These are phyloP conservation scores for Albatrellus sp. DNA, from an alignment of 1,284 basidiomycete species.

Conservation along the genomic window DNA sequence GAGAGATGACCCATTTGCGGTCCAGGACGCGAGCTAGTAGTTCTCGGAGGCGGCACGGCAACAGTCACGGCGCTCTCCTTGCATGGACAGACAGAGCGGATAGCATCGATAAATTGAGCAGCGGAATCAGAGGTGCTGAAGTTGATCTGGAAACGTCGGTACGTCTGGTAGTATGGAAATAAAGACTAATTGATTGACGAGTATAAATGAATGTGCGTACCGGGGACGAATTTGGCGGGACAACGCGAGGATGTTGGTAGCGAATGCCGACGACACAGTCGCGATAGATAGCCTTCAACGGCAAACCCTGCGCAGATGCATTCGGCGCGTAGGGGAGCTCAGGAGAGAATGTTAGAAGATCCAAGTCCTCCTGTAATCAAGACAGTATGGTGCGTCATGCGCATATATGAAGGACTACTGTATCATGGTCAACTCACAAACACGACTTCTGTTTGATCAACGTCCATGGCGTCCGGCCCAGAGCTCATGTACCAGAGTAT, in stretches of 20 bases:
- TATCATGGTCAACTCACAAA: slow-evolving; percentile 36
- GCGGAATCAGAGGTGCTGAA: slow-evolving; percentile 39
- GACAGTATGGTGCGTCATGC: not conserved
- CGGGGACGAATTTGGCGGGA: slow-evolving; percentile 24
- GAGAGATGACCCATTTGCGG: not conserved
- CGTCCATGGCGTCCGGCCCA: slow-evolving; percentile 20
- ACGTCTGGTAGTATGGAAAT: slow-evolving; percentile 16
- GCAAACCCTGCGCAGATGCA: slow-evolving; percentile 33
- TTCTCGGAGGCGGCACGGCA: slow-evolving; percentile 7
- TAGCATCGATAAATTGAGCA: slow-evolving; percentile 43
- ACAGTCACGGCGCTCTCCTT: slow-evolving; percentile 30
- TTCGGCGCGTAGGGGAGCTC: slow-evolving; percentile 19
- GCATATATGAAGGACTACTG: slow-evolving; percentile 7
- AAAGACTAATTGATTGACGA: too few species aligned
- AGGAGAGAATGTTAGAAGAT: slow-evolving; percentile 49
- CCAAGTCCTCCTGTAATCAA: slow-evolving; percentile 51
- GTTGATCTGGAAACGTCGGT: slow-evolving; percentile 63
- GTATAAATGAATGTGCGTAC: slow-evolving; percentile 19
- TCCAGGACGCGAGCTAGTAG: not conserved
- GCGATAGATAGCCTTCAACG: slow-evolving; percentile 66
- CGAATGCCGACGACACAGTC: slow-evolving; percentile 61
- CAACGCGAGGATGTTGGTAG: slow-evolving; percentile 39
- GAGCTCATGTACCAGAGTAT: slow-evolving; percentile 49
- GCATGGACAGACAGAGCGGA: slow-evolving; percentile 61
- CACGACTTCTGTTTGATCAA: slow-evolving; percentile 38